Conservation (phyloP, 179 eudicot genomes). For the Corrigiola litoralis region DNA sequence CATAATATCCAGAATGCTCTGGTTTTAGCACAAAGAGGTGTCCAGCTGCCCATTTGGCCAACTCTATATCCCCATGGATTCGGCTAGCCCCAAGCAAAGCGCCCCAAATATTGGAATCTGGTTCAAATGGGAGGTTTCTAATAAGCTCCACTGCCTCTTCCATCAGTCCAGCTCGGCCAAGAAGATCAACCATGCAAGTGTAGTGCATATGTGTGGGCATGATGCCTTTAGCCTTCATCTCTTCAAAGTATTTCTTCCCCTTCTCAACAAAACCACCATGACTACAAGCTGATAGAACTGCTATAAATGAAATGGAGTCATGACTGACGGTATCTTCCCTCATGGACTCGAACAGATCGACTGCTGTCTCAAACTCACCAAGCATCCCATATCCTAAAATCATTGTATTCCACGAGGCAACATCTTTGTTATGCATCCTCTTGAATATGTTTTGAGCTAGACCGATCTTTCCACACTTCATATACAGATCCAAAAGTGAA, state of each 20-base stretch:
- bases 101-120: conserved; percentile 57
- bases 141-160: conserved; percentile 46
- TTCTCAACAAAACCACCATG: conserved; percentile 54
- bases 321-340: conserved; percentile 25
- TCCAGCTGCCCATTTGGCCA: conserved; percentile 58
- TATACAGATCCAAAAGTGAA: conserved; percentile 58
- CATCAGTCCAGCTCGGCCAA: conserved; percentile 64
- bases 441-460: conserved; percentile 49
- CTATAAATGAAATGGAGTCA: conserved; percentile 56
- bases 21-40: conserved; percentile 48
- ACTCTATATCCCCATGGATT: conserved; percentile 43
- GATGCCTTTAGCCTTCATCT: conserved; percentile 32
- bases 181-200: conserved; percentile 70
- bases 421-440: conserved; percentile 34
- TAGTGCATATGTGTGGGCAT: conserved; percentile 43
- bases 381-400: conserved; percentile 59
- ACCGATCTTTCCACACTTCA: conserved; percentile 55
- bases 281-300: conserved; percentile 66
- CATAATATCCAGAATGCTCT: conserved; percentile 53
- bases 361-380: conserved; percentile 44
- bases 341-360: conserved; percentile 57
- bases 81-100: conserved; percentile 61
- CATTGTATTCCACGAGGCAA: conserved; percentile 71
- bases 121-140: conserved; percentile 29
- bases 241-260: conserved; percentile 43